These are phyloP conservation scores for Talaromyces sp. DNA, from an alignment of 2,329 filamentous ascomycete genomes.

Conservation along the genomic window DNA sequence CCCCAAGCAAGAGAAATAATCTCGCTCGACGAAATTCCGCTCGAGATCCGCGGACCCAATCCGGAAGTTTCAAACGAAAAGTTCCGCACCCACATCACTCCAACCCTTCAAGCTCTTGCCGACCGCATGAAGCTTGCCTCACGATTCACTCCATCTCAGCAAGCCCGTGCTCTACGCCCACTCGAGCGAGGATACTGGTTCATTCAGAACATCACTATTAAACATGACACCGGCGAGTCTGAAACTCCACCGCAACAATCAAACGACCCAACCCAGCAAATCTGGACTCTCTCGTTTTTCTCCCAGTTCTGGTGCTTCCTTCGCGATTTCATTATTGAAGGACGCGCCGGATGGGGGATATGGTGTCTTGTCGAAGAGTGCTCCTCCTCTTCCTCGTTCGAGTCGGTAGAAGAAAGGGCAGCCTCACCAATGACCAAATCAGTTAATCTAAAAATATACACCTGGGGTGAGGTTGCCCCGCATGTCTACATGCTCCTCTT, in stretches of 20 bases:
- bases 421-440: slow-evolving; percentile 15
- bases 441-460: slow-evolving; percentile 55
- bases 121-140: slow-evolving; percentile 47
- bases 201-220: slow-evolving; percentile 39
- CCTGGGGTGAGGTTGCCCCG: slow-evolving; percentile 68
- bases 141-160: slow-evolving; percentile 50
- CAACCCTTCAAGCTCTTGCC: slow-evolving; percentile 50
- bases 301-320: slow-evolving; percentile 39
- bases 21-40: slow-evolving; percentile 21
- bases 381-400: not conserved
- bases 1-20: slow-evolving; percentile 3
- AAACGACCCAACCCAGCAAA: slow-evolving; percentile 12
- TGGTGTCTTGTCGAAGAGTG: slow-evolving; percentile 32
- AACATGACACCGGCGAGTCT: not conserved
- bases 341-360: slow-evolving; percentile 42
- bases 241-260: not conserved
- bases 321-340: slow-evolving; percentile 31
- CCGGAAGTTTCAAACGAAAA: slow-evolving; percentile 45
- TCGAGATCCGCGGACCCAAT: slow-evolving; percentile 48
- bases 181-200: slow-evolving; percentile 78
- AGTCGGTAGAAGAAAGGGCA: not conserved
- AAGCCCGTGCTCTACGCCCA: slow-evolving; percentile 46
- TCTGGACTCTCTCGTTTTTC: slow-evolving; percentile 32
- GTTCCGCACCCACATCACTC: slow-evolving; percentile 54
- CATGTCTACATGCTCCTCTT: slow-evolving; percentile 74